Evolutionary conservation across 1,139 yeast species (phyloP).

Genomic region (Tardiomyces digboiensis): DNA sequence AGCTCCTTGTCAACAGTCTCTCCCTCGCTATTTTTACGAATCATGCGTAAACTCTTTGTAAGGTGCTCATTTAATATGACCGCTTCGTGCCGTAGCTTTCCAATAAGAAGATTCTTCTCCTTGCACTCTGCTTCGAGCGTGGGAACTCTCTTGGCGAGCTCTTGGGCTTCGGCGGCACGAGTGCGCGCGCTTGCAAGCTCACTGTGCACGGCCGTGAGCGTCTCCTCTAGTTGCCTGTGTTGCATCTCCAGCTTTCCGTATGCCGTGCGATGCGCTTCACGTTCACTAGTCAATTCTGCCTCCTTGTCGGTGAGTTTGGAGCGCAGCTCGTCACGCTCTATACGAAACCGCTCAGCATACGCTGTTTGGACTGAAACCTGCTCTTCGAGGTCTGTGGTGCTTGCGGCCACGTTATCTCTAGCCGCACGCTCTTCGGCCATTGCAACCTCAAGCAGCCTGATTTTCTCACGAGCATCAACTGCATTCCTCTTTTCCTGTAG

Average conservation of each 20-base stretch:
- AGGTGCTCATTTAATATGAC: constrained; percentile 91
- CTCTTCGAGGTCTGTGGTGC: constrained; percentile 20
- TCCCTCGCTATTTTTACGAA: constrained; percentile 63
- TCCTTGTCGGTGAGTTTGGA: constrained; percentile 9
- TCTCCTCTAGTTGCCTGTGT: constrained; percentile 1
- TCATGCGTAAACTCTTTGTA: constrained; percentile 77
- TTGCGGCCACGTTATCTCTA: constrained; percentile 16
- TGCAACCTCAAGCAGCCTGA: constrained; percentile 31
- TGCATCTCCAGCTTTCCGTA: not conserved
- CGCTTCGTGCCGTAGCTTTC: constrained; percentile 91
- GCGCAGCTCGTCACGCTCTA: constrained; percentile 15
- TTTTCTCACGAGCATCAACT: constrained; percentile 25
- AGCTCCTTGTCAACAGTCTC: constrained; percentile 82
- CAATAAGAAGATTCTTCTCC: constrained; percentile 71
- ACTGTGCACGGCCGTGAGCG: constrained; percentile 1
- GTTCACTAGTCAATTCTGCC: constrained; percentile 15
- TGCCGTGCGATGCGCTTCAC: constrained; percentile 3
- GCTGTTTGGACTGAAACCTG: constrained; percentile 23
- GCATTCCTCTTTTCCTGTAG: constrained; percentile 13
- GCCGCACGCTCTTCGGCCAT: constrained; percentile 24
- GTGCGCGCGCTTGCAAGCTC: constrained; percentile 8
- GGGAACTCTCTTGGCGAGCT: constrained; percentile 18
- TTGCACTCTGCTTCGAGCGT: constrained; percentile 46
- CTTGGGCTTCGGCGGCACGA: constrained; percentile 8
- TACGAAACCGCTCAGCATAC: constrained; percentile 16